Conservation (phyloP, 306 rosid species). For the Chamaecrista fasciculata region DNA sequence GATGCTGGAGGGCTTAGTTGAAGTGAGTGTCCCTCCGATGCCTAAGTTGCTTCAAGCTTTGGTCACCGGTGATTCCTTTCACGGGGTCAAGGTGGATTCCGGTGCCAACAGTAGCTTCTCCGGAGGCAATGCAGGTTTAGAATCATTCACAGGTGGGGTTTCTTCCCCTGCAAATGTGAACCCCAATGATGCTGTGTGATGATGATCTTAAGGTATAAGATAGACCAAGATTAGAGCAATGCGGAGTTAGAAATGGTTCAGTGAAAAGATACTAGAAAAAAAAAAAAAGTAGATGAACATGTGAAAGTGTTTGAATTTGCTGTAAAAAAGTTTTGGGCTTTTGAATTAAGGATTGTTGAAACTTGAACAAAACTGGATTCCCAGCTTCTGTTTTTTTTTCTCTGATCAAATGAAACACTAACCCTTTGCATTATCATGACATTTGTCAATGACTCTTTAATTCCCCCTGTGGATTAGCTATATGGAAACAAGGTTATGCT, state of each 20-base stretch:
- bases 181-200: conserved; percentile 37
- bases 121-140: conserved; percentile 49
- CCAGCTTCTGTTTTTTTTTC: conserved; percentile 21
- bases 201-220: conserved; percentile 23
- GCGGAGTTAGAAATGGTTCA: conserved; percentile 23
- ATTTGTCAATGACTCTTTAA: too few species aligned
- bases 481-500: not conserved
- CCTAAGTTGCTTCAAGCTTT: conserved; percentile 81
- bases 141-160: conserved; percentile 44
- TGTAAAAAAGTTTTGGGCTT: conserved; percentile 18
- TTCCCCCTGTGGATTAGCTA: not conserved
- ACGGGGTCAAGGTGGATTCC: conserved; percentile 52
- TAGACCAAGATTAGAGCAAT: conserved; percentile 30
- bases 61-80: conserved; percentile 75
- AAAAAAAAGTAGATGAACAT: conserved; percentile 27
- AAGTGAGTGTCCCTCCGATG: conserved; percentile 58
- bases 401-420: conserved; percentile 19
- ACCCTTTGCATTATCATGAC: not conserved
- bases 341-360: conserved; percentile 19
- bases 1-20: conserved; percentile 78
- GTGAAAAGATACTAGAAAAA: conserved; percentile 9
- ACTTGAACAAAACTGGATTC: conserved; percentile 6
- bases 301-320: conserved; percentile 29
- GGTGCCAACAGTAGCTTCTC: conserved; percentile 39
- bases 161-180: conserved; percentile 43